A percentile compares a stretch with the other conserved stretches of the same genome.
These are phyloP conservation scores for Coniochaeta ligniaria DNA, from an alignment of 2,329 filamentous ascomycete genomes.

Conservation along the genomic window DNA sequence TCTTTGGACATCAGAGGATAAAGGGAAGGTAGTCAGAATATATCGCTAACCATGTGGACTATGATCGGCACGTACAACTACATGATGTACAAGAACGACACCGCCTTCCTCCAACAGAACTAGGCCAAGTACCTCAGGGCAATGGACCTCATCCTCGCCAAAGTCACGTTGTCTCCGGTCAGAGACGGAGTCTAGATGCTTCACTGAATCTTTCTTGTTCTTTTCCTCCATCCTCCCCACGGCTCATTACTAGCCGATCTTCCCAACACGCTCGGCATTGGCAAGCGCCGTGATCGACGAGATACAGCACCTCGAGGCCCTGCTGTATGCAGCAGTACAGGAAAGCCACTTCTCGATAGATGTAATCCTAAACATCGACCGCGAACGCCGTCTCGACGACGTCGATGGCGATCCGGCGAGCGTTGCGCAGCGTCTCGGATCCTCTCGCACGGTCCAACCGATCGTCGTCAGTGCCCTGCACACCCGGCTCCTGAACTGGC, in stretches of 20 bases:
- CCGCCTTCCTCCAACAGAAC: slow-evolving; percentile 21
- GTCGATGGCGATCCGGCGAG: slow-evolving; percentile 19
- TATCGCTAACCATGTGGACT: slow-evolving; percentile 30
- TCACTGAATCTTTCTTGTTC: slow-evolving; percentile 1
- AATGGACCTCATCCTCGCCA: slow-evolving; percentile 19
- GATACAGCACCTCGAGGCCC: slow-evolving; percentile 20
- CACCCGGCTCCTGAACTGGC: no score
- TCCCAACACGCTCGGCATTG: background rate
- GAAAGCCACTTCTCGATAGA: slow-evolving; percentile 19
- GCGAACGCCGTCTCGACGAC: slow-evolving; percentile 15
- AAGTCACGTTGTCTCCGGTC: background rate
- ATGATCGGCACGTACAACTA: slow-evolving; percentile 51
- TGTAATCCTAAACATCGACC: background rate
- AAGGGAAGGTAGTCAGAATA: no score
- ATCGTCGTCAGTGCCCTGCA: no score
- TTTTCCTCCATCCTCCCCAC: background rate
- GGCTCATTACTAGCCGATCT: background rate
- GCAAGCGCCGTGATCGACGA: slow-evolving; percentile 19
- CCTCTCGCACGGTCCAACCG: no score
- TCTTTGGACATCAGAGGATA: no score
- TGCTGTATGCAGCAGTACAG: slow-evolving; percentile 21
- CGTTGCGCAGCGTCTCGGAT: slow-evolving; percentile 15
- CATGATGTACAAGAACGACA: slow-evolving; percentile 43
- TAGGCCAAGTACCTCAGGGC: slow-evolving; percentile 24
- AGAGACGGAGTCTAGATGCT: background rate